Evolutionary conservation across 2,329 filamentous ascomycete genomes (phyloP).

Genomic region (Aureobasidium leucospermi): DNA sequence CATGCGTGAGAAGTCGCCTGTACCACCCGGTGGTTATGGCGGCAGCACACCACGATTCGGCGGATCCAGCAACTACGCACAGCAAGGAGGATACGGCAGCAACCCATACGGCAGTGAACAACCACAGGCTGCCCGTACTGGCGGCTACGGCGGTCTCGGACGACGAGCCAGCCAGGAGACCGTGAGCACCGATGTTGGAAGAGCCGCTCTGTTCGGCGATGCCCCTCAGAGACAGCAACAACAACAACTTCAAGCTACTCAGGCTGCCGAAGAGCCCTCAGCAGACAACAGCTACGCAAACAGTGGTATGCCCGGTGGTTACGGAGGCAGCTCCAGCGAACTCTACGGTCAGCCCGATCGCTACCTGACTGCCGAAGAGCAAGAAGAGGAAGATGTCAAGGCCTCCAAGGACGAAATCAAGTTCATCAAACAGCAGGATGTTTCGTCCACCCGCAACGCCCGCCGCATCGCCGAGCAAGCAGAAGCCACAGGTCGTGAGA

Average conservation of each 20-base stretch:
- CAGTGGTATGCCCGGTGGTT: slow-evolving; percentile 16
- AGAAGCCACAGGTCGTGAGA: slow-evolving; percentile 63
- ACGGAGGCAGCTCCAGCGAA: slow-evolving; percentile 18
- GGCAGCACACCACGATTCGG: slow-evolving; percentile 23
- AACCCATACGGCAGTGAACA: slow-evolving; percentile 43
- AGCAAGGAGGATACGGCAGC: slow-evolving; percentile 43
- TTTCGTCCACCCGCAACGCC: slow-evolving; percentile 64
- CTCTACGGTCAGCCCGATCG: slow-evolving; percentile 57
- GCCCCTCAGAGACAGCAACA: slow-evolving; percentile 45
- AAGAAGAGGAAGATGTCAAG: slow-evolving; percentile 66
- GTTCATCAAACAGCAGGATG: slow-evolving; percentile 69
- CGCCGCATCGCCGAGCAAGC: slow-evolving; percentile 60
- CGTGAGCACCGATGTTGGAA: slow-evolving; percentile 45
- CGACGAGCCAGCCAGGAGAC: slow-evolving; percentile 43
- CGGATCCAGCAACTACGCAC: slow-evolving; percentile 27
- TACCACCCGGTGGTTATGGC: slow-evolving; percentile 39
- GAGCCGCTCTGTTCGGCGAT: slow-evolving; percentile 59
- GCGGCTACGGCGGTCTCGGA: slow-evolving; percentile 51
- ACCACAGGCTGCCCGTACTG: slow-evolving; percentile 31
- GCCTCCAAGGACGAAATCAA: slow-evolving; percentile 67
- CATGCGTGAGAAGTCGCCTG: slow-evolving; percentile 37
- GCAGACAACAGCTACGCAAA: slow-evolving; percentile 24
- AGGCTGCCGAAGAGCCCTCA: slow-evolving; percentile 8
- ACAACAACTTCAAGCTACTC: slow-evolving; percentile 20
- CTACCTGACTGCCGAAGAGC: slow-evolving; percentile 73